Conservation (phyloP, 1,284 basidiomycete genomes). For the Paramarasmius palmivorus region DNA sequence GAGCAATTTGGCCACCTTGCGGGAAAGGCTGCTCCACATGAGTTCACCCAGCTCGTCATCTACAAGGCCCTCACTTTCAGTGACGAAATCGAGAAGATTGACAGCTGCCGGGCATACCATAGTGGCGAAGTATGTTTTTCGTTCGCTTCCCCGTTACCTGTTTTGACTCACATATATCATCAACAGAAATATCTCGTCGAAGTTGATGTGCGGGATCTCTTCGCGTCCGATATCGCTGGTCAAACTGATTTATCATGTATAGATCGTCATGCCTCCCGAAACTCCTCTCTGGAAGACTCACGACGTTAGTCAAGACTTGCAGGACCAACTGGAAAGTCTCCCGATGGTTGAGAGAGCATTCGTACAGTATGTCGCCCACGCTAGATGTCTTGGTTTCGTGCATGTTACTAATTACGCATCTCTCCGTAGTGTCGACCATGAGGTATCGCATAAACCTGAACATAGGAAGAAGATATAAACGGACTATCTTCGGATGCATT, state of each 20-base stretch:
- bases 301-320: constrained; percentile 70
- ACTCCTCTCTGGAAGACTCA: constrained; percentile 60
- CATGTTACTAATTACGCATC: background rate
- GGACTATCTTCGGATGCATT: too few species aligned
- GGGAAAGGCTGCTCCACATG: constrained; percentile 88
- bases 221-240: constrained; percentile 7
- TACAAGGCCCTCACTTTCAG: constrained; percentile 93
- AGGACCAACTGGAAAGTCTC: constrained; percentile 74
- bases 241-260: background rate
- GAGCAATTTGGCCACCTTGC: constrained; percentile 86
- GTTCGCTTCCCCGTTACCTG: too few species aligned
- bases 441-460: constrained; percentile 6
- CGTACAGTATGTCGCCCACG: constrained; percentile 41
- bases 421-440: constrained; percentile 6
- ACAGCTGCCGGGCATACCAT: constrained; percentile 88
- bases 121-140: background rate
- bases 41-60: constrained; percentile 88
- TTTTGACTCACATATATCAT: too few species aligned
- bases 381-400: constrained; percentile 33
- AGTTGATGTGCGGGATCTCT: constrained; percentile 40
- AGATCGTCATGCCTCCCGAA: constrained; percentile 8
- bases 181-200: constrained; percentile 2
- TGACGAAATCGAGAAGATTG: constrained; percentile 82
- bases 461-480: constrained; percentile 2
- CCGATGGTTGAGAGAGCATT: constrained; percentile 71